Base-by-base conservation (phyloP, 768 basidiomycete genomes). In the Leccinum incarnatum region DNA sequence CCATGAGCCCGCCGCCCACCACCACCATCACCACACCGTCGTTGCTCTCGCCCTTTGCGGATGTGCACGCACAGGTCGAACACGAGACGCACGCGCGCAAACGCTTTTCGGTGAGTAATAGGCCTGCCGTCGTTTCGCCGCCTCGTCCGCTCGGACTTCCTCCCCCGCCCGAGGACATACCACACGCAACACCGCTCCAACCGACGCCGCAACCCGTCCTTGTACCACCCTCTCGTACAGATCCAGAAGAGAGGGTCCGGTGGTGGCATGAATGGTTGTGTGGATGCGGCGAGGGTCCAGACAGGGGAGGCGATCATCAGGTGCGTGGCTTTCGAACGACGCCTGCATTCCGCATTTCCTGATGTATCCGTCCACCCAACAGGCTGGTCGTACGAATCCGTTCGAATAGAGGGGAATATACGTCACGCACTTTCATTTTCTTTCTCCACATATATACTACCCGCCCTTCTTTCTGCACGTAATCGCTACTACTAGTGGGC, bases 221-320 rank as follows among this genome's bases (percentile, higher is more conserved):
- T 49, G 59, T 67, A 46, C 70, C 74, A 17, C 69, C 72, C 4
- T 63, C 58, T 10, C 65, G 47, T 34, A 19, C 48, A 36, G 58
- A 69, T 19, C 58, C 62, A 5, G 63, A 72, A n/a, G 74, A 72
- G 37, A 67, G 62, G 52, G 76, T 78, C 4, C 75, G 81, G 60
- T 92, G 90, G 90, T 92, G 90, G 90, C 89, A 90, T 68, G 90
- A 92, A 32, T 91, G 89, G 89, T 70, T 92, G 60, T 92, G 90
- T 70, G 90, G 90, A 12, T 90, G 89, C 63, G 77, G 84, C 17
- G 89, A 91, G 68, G 86, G 87, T n/a, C 75, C 82, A 3, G 86
- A 89, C 70, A 79, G 88, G 15, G 87, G 85, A 47, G 88, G 87
- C 5, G 85, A 91, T 54, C 71, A 80, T 61, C 90, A 92, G 81